Evolutionary conservation across 1,284 basidiomycete species (phyloP).

Genomic region (Paramarasmius palmivorus): DNA sequence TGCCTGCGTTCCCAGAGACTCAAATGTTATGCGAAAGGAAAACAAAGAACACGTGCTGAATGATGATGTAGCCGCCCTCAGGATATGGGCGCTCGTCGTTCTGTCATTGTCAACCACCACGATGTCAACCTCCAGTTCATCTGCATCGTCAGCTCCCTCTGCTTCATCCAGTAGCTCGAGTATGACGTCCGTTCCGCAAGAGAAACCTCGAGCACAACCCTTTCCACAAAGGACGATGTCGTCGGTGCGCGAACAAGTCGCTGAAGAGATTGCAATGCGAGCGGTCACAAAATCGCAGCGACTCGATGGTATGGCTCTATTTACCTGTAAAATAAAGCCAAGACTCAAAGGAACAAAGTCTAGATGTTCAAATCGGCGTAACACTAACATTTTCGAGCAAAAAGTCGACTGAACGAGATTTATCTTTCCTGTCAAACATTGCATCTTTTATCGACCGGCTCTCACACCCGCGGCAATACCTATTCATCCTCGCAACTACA

Average conservation of each 20-base stretch:
- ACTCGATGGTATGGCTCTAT: conserved; percentile 36
- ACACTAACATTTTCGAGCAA: conserved; percentile 54
- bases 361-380: conserved; percentile 55
- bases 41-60: too few species aligned
- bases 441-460: conserved; percentile 27
- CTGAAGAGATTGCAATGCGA: conserved; percentile 56
- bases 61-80: too few species aligned
- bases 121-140: too few species aligned
- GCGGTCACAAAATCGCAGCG: conserved; percentile 49
- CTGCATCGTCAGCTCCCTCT: too few species aligned
- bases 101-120: too few species aligned
- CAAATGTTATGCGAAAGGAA: too few species aligned
- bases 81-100: too few species aligned
- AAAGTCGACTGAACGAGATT: conserved; percentile 35
- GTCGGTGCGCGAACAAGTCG: conserved; percentile 62
- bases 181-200: too few species aligned
- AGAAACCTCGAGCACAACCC: not conserved
- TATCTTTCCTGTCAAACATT: conserved; percentile 53
- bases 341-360: conserved; percentile 2
- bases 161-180: too few species aligned
- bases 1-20: too few species aligned
- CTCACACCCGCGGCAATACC: conserved; percentile 44
- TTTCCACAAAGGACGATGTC: conserved; percentile 47
- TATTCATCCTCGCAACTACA: conserved; percentile 59
- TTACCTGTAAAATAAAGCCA: not conserved